Base-by-base conservation (phyloP, 306 rosid genomes). In the Astragalus glycyphyllos region DNA sequence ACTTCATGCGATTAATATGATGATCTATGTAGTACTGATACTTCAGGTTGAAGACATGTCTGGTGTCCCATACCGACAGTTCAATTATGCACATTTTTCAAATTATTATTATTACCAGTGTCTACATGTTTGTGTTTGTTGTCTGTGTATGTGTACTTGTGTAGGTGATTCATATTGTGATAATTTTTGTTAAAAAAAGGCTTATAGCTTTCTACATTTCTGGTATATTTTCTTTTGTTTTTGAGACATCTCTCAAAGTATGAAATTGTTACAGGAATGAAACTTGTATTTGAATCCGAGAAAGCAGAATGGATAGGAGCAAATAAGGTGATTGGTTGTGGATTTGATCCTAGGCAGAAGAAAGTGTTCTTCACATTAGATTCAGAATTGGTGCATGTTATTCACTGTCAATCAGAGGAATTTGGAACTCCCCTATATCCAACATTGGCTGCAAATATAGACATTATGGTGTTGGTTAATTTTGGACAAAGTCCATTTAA, bases 321-420 rank as follows among this genome's bases (percentile, higher is more conserved):
- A 0, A 90, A 89, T 48, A 88, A 75, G 71, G 97, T 95, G 61
- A 82, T 95, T 40, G 99, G 99, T 35, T 91, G 97, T 35, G 97
- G 99, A 32, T 95, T 84, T 68, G 97, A 91, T 83, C 97, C 97
- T 0, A 86, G 83, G 53, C 90, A 91, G 72, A 95, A 91, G 84
- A 95, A 85, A 76, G 97, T 91, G 11, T 91, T 82, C 83, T 95
- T 91, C 93, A 95, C 99, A 4, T 58, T 91, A 40, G 99, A 86
- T 62, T 91, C 99, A 5, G 88, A 91, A 58, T 70, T 95, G 32
- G 85, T 89, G 35, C 99, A 91, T 40, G 83, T 86, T 4, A 62
- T 95, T 13, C 79, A 89, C 64, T 86, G 97, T 79, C 84, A 87
- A 14, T 69, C 97, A 1, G 86, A 87, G 75, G 97, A 85, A 78